Conservation (phyloP, 2,329 filamentous ascomycete genomes). For the Rhinocladiella similis region DNA sequence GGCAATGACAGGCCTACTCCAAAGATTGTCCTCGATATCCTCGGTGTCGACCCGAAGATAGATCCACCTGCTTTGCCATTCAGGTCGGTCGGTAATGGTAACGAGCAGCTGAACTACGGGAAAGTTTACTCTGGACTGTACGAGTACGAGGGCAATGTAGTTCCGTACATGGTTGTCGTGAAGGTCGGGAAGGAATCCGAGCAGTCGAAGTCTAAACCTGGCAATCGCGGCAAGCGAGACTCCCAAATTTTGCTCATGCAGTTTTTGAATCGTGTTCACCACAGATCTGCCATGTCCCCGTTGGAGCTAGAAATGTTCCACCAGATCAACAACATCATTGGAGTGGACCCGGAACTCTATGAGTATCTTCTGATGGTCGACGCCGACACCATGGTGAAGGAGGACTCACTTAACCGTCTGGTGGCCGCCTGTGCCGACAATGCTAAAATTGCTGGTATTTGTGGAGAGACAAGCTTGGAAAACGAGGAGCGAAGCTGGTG, state of each 20-base stretch:
- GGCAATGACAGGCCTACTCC: slow-evolving; percentile 96
- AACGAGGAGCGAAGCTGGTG: slow-evolving; percentile 96
- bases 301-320: slow-evolving; percentile 98
- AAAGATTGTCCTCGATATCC: slow-evolving; percentile 95
- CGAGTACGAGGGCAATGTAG: slow-evolving; percentile 95
- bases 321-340: slow-evolving; percentile 98
- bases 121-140: slow-evolving; percentile 98
- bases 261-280: slow-evolving; percentile 97
- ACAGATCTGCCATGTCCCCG: slow-evolving; percentile 90
- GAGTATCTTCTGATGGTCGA: slow-evolving; percentile 98
- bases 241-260: slow-evolving; percentile 94
- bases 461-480: slow-evolving; percentile 92
- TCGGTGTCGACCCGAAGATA: slow-evolving; percentile 94
- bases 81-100: slow-evolving; percentile 85
- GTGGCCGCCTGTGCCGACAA: slow-evolving; percentile 92
- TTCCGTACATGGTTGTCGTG: slow-evolving; percentile 92
- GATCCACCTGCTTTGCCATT: slow-evolving; percentile 93
- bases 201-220: slow-evolving; percentile 84
- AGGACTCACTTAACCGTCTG: slow-evolving; percentile 88
- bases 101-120: slow-evolving; percentile 93
- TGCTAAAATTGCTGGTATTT: slow-evolving; percentile 94
- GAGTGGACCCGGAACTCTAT: slow-evolving; percentile 94
- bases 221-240: slow-evolving; percentile 97
- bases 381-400: slow-evolving; percentile 89
- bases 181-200: slow-evolving; percentile 98